A percentile compares a stretch with the other conserved stretches of the same genome.
These are phyloP conservation scores for Spongispora temasekensis DNA, from an alignment of 1,284 basidiomycete genomes.

Conservation along the genomic window DNA sequence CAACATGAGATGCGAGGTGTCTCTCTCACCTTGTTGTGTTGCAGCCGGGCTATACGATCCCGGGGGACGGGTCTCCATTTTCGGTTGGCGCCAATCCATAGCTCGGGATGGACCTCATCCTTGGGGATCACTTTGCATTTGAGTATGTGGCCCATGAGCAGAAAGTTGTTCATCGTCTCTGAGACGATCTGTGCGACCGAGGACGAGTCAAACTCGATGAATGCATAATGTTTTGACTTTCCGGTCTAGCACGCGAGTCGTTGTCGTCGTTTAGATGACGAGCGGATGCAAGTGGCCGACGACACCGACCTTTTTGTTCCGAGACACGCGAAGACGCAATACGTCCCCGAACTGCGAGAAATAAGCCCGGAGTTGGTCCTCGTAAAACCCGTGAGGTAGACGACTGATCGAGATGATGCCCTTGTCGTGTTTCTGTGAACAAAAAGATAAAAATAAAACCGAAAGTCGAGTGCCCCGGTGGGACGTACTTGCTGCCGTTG, in stretches of 20 bases:
- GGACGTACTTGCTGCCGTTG: slow-evolving; percentile 72
- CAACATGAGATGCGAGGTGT: background rate
- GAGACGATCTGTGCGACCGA: slow-evolving; percentile 94
- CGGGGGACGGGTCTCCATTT: slow-evolving; percentile 83
- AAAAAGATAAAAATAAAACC: background rate
- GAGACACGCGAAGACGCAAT: slow-evolving; percentile 84
- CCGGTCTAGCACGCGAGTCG: slow-evolving; percentile 66
- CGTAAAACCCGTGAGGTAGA: slow-evolving; percentile 96
- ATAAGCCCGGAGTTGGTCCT: slow-evolving; percentile 91
- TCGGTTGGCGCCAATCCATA: slow-evolving; percentile 97
- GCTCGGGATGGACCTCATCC: slow-evolving; percentile 87
- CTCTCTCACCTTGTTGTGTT: slow-evolving; percentile 76
- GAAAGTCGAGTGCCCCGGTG: background rate
- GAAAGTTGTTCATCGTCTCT: slow-evolving; percentile 99
- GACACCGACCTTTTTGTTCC: slow-evolving; percentile 82
- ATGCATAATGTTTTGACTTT: slow-evolving; percentile 94
- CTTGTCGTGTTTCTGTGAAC: slow-evolving; percentile 59
- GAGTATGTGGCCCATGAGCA: slow-evolving; percentile 92
- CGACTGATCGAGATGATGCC: slow-evolving; percentile 93
- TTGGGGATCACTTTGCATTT: slow-evolving; percentile 86
- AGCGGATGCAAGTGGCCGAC: background rate
- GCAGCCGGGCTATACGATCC: slow-evolving; percentile 69
- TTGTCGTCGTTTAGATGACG: background rate
- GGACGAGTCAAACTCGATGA: slow-evolving; percentile 91
- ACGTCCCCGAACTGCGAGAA: slow-evolving; percentile 96